phyloP scores from a whole-genome alignment of 192 early-diverging fungal genomes.

The Podila verticillata region DNA sequence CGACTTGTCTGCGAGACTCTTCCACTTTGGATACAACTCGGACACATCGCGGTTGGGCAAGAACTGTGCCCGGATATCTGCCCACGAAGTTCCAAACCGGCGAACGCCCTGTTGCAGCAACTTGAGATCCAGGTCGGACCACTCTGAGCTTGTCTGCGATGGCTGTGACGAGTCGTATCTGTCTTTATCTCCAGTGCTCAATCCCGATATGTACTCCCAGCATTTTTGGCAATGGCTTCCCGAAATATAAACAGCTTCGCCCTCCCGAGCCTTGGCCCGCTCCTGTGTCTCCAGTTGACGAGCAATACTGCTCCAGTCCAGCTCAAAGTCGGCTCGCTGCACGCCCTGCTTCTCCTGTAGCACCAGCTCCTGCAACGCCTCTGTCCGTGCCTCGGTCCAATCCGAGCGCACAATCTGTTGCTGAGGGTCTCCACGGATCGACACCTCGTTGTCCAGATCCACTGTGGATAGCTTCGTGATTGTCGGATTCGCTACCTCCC shows the following conservation, averaged over 20 bases:
- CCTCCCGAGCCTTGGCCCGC: background rate
- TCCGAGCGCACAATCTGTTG: slow-evolving; percentile 27
- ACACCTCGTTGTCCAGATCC: background rate
- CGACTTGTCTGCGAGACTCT: background rate
- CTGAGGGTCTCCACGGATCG: slow-evolving; percentile 1
- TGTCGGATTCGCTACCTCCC: slow-evolving; percentile 9
- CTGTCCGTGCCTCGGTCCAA: slow-evolving; percentile 18
- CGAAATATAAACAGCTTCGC: background rate
- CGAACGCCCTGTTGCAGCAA: slow-evolving; percentile 38
- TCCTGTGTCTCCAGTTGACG: slow-evolving; percentile 2
- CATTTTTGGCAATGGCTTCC: slow-evolving; percentile 26
- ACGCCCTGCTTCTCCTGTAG: slow-evolving; percentile 32
- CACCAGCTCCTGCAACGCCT: slow-evolving; percentile 16
- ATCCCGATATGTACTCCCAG: slow-evolving; percentile 25
- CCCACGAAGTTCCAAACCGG: slow-evolving; percentile 25
- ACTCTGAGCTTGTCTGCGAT: background rate
- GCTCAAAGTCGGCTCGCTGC: slow-evolving; percentile 9
- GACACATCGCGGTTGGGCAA: slow-evolving; percentile 26
- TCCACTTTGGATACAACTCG: slow-evolving; percentile 30
- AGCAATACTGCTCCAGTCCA: slow-evolving; percentile 31
- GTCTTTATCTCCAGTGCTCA: background rate
- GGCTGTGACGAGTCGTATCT: background rate
- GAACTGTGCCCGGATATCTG: slow-evolving; percentile 41
- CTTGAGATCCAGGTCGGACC: slow-evolving; percentile 28
- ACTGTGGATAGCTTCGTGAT: slow-evolving; percentile 10